Evolutionary conservation across 2,329 filamentous ascomycete species (phyloP).

Genomic region (Diaporthe capsici): DNA sequence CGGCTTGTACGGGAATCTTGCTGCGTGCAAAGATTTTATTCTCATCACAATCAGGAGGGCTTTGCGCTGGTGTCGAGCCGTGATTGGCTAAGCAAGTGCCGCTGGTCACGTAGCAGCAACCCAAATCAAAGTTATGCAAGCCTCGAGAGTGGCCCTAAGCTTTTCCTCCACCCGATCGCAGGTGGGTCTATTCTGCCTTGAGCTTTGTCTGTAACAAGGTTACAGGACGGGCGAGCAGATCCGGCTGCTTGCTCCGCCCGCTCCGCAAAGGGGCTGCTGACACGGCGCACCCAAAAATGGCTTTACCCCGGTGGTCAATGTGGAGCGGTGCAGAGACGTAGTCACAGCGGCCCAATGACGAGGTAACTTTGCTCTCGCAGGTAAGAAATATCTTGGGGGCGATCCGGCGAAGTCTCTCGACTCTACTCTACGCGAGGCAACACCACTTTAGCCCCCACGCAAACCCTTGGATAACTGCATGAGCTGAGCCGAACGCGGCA

Average conservation of each 20-base stretch:
- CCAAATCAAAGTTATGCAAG: constrained; percentile 20
- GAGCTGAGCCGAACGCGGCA: neutral
- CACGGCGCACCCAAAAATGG: constrained; percentile 11
- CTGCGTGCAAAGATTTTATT: neutral
- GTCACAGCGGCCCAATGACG: constrained; percentile 1
- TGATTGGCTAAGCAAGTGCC: constrained; percentile 16
- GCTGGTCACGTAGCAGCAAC: constrained; percentile 26
- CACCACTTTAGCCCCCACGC: neutral
- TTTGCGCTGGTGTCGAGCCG: neutral
- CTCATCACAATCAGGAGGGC: neutral
- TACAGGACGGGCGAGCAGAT: neutral
- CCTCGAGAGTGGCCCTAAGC: neutral
- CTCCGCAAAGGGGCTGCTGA: constrained; percentile 2
- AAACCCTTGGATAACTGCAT: neutral
- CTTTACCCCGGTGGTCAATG: neutral
- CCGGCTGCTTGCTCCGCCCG: constrained; percentile 16
- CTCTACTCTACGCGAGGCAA: neutral
- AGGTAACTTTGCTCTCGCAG: neutral
- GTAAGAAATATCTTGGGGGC: neutral
- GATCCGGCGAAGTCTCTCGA: neutral
- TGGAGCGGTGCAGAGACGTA: neutral
- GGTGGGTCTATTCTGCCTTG: neutral
- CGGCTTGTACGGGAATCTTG: constrained; percentile 21
- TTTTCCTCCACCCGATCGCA: neutral
- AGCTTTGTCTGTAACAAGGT: constrained; percentile 19